Evolutionary conservation across 345 rosid species (phyloP).

Genomic region (Brassica rapa): DNA sequence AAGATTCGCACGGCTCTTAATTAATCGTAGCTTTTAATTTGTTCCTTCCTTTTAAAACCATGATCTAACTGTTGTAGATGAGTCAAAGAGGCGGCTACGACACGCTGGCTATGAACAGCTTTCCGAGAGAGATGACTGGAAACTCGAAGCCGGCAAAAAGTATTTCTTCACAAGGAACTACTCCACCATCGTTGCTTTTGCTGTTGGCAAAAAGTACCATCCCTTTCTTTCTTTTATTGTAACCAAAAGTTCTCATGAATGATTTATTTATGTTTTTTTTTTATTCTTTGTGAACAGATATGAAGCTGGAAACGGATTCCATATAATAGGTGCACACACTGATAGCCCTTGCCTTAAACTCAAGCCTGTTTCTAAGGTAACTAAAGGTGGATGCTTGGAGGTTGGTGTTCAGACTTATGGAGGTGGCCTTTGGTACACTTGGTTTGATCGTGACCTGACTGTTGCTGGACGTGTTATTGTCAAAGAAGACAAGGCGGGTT

Average conservation of each 20-base stretch:
- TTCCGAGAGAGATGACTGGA: conserved; percentile 86
- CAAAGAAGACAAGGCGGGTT: conserved; percentile 60
- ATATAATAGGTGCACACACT: conserved; percentile 86
- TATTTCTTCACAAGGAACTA: conserved; percentile 91
- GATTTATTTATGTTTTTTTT: neutral
- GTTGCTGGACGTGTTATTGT: conserved; percentile 86
- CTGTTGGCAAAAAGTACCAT: conserved; percentile 75
- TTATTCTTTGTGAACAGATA: conserved; percentile 47
- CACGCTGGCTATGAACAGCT: conserved; percentile 74
- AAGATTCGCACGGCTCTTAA: neutral
- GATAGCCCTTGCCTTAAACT: conserved; percentile 95
- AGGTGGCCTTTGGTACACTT: conserved; percentile 94
- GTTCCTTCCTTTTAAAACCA: too few species aligned
- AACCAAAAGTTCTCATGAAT: neutral
- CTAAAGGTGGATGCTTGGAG: conserved; percentile 77
- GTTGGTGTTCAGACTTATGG: conserved; percentile 95
- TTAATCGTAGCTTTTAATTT: neutral
- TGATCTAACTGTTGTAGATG: conserved; percentile 48
- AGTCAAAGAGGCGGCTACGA: conserved; percentile 68
- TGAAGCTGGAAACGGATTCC: conserved; percentile 92
- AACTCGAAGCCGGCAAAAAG: conserved; percentile 71
- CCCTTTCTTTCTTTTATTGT: neutral
- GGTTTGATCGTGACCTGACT: conserved; percentile 99
- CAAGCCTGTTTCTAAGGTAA: conserved; percentile 93
- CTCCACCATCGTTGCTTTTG: conserved; percentile 92